Evolutionary conservation across 169 alveolate species (phyloP), one percentile per base, ranked within the genome.

Genomic region (Cryptosporidium ubiquitum): DNA sequence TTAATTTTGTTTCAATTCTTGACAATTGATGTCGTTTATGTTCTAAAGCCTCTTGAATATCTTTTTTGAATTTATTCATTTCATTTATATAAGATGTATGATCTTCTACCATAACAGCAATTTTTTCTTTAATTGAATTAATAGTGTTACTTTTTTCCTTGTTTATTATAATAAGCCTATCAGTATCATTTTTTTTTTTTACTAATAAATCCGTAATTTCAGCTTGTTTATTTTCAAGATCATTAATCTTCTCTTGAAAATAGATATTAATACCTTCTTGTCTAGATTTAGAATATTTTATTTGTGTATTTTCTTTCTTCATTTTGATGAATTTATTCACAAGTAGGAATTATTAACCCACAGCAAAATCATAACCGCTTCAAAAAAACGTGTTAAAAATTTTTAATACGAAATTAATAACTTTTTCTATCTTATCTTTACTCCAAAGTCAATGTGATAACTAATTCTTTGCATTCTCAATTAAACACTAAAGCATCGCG

Each of bases 201-300:
- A 23, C 10, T 12, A 79, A 37, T 37, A 29, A 14, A 20, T 79
- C 35, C 14, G 89, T n/a, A 42, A 79, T 23, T 4, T 26, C 52
- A 29, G 68, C 68, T 44, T 79, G 89, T 20, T 61, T 47, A 26
- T 42, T 66, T 58, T 79, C 89, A n/a, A 79, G 69, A 26, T 26
- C 35, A 58, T 47, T 58, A 12, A 79, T 79, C 37, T 44, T 79
- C 49, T 61, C 79, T 31, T 79, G 75, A 64, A 73, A 73, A 14
- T 3, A 37, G 23, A 26, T 18, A 39, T 35, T 73, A n/a, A 33
- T 20, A n/a, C 55, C 70, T 10, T 35, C 55, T 12, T 47, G 39
- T 35, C 31, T 55, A 55, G 58, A 23, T 37, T 73, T 55, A 37
- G 18, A 10, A 35, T 18, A 3, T 44, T 31, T 73, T 37, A 37